Conservation (phyloP, 441 rosid genomes). For the Syzygium malaccense region DNA sequence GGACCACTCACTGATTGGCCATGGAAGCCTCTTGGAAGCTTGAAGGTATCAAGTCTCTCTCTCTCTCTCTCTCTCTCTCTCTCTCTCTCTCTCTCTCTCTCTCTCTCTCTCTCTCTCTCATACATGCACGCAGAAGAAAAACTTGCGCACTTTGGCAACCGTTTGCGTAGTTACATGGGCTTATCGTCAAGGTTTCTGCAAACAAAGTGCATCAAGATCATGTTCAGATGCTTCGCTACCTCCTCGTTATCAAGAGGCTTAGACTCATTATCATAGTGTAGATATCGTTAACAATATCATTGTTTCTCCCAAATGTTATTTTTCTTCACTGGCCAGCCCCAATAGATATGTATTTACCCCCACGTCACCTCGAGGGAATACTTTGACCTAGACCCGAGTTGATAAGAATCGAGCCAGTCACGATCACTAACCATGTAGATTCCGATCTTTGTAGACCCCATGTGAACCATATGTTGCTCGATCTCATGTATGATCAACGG, state of each 20-base stretch:
- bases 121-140: background rate
- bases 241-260: background rate
- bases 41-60: conserved; percentile 26
- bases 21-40: conserved; percentile 48
- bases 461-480: background rate
- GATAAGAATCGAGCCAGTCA: background rate
- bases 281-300: background rate
- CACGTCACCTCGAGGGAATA: background rate
- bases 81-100: background rate
- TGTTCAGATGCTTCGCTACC: background rate
- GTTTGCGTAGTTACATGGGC: background rate
- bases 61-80: background rate
- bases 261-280: background rate
- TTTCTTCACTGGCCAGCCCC: background rate
- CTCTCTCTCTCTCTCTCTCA: background rate
- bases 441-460: background rate
- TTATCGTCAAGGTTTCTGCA: background rate
- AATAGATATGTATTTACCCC: background rate
- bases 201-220: background rate
- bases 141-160: background rate
- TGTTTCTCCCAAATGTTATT: background rate
- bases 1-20: conserved; percentile 63
- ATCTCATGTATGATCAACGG: background rate
- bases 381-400: background rate
- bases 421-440: background rate